Conservation (phyloP, 2,329 filamentous ascomycete species). For the Curvularia hawaiiensis region DNA sequence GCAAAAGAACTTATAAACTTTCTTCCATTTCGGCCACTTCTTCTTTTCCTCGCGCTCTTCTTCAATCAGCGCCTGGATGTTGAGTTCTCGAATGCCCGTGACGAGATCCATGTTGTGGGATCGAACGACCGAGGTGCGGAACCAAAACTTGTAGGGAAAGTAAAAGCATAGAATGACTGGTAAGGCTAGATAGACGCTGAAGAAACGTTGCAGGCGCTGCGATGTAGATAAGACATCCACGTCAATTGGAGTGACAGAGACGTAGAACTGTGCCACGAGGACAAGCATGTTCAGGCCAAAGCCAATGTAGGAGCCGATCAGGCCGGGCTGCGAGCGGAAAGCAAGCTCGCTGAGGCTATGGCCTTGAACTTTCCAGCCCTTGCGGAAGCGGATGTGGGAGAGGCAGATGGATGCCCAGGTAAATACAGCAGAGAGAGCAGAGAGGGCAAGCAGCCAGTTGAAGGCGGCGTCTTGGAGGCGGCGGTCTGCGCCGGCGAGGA, state of each 20-base stretch:
- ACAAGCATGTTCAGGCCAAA: conserved; percentile 76
- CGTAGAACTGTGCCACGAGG: conserved; percentile 86
- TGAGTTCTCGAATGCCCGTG: conserved; percentile 84
- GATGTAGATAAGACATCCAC: conserved; percentile 54
- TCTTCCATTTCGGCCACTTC: conserved; percentile 56
- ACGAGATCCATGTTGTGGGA: conserved; percentile 81
- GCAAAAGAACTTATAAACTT: conserved; percentile 56
- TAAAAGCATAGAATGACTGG: conserved; percentile 73
- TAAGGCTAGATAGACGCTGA: conserved; percentile 72
- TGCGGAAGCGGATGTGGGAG: conserved; percentile 65
- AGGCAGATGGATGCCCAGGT: conserved; percentile 74
- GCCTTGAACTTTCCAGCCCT: conserved; percentile 65
- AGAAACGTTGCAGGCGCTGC: conserved; percentile 69
- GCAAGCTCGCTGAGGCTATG: conserved; percentile 76
- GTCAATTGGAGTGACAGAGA: conserved; percentile 76
- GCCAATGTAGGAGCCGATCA: conserved; percentile 80
- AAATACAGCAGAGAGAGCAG: conserved; percentile 74
- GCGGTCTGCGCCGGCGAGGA: conserved; percentile 55
- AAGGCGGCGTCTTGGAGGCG: conserved; percentile 55
- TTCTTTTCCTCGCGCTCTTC: conserved; percentile 79
- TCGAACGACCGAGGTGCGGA: conserved; percentile 69
- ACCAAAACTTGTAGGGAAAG: conserved; percentile 75
- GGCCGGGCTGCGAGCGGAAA: conserved; percentile 78
- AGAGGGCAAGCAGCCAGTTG: conserved; percentile 71
- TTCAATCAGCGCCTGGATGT: conserved; percentile 75